These are phyloP conservation scores for Trametes villosa DNA, from an alignment of 768 basidiomycete species.

Conservation along the genomic window DNA sequence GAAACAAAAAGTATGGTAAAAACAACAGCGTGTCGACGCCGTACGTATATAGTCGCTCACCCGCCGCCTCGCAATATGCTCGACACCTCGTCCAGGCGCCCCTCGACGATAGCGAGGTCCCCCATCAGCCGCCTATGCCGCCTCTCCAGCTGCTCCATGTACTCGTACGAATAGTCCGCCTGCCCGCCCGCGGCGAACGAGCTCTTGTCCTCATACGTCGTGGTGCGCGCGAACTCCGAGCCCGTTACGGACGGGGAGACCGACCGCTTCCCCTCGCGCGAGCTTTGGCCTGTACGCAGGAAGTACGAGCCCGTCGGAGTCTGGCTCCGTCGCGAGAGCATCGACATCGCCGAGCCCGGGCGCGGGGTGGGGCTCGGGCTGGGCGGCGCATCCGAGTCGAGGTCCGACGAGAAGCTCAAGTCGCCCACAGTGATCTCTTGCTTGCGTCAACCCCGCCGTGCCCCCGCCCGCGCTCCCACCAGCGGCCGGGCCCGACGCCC, in stretches of 20 bases:
- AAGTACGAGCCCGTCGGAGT: slow-evolving; percentile 53
- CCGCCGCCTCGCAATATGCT: neutral
- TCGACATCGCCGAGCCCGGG: slow-evolving; percentile 77
- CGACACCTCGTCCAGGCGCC: slow-evolving; percentile 26
- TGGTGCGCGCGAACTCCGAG: neutral
- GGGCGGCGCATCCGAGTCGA: slow-evolving; percentile 71
- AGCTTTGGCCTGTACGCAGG: slow-evolving; percentile 9
- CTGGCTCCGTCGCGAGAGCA: slow-evolving; percentile 62
- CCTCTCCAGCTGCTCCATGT: slow-evolving; percentile 28
- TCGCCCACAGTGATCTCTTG: slow-evolving; percentile 23
- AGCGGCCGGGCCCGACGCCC: neutral
- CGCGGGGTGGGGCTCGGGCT: slow-evolving; percentile 77
- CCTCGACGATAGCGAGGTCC: slow-evolving; percentile 29
- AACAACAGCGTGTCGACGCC: too few relatives aligned
- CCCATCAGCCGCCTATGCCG: slow-evolving; percentile 28
- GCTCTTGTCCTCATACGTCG: slow-evolving; percentile 10
- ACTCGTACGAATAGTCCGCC: slow-evolving; percentile 15
- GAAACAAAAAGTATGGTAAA: too few relatives aligned
- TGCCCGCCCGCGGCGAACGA: slow-evolving; percentile 4
- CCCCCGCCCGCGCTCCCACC: slow-evolving; percentile 7
- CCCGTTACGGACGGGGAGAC: slow-evolving; percentile 10
- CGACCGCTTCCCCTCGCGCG: slow-evolving; percentile 11
- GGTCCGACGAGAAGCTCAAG: slow-evolving; percentile 46
- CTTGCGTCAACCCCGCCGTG: slow-evolving; percentile 14
- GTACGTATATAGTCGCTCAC: neutral